Evolutionary conservation across 495 filamentous ascomycete species (phyloP).

Genomic region (Saxophila tyrrhenica): DNA sequence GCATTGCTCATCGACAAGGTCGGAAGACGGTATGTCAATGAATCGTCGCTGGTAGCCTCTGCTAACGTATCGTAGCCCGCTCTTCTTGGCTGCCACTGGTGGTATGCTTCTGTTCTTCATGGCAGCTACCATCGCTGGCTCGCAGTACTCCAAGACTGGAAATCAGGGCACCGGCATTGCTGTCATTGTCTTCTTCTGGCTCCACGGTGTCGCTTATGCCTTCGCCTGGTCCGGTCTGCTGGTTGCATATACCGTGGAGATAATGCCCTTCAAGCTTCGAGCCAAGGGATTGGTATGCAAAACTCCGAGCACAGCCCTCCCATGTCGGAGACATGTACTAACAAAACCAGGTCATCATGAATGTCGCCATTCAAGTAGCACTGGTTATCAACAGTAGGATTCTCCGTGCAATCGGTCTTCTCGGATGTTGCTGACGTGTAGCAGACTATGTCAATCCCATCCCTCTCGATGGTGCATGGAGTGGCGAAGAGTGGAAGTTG

Average conservation of each 20-base stretch:
- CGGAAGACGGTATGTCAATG: slow-evolving; percentile 10
- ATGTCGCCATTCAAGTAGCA: slow-evolving; percentile 25
- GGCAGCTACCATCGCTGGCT: slow-evolving; percentile 21
- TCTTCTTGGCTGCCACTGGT: slow-evolving; percentile 24
- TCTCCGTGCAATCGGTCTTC: no score
- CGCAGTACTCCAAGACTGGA: slow-evolving; percentile 17
- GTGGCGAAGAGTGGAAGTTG: slow-evolving; percentile 42
- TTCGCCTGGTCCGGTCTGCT: slow-evolving; percentile 41
- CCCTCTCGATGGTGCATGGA: slow-evolving; percentile 27
- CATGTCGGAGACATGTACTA: no score
- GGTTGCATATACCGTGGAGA: slow-evolving; percentile 47
- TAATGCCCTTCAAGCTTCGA: slow-evolving; percentile 55
- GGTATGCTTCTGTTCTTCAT: slow-evolving; percentile 16
- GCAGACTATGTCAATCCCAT: slow-evolving; percentile 36
- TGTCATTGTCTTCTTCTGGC: slow-evolving; percentile 33
- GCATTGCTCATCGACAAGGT: slow-evolving; percentile 13
- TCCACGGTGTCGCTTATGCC: slow-evolving; percentile 26
- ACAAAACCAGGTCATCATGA: slow-evolving; percentile 38
- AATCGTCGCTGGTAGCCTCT: slow-evolving; percentile 1
- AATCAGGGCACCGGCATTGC: slow-evolving; percentile 48
- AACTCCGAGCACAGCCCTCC: no score
- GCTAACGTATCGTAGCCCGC: slow-evolving; percentile 32
- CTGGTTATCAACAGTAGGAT: slow-evolving; percentile 46
- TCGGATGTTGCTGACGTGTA: no score
- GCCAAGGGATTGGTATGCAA: slow-evolving; percentile 67